These are phyloP conservation scores for Geopyxis carbonaria DNA, from an alignment of 495 filamentous ascomycete genomes.

Conservation along the genomic window DNA sequence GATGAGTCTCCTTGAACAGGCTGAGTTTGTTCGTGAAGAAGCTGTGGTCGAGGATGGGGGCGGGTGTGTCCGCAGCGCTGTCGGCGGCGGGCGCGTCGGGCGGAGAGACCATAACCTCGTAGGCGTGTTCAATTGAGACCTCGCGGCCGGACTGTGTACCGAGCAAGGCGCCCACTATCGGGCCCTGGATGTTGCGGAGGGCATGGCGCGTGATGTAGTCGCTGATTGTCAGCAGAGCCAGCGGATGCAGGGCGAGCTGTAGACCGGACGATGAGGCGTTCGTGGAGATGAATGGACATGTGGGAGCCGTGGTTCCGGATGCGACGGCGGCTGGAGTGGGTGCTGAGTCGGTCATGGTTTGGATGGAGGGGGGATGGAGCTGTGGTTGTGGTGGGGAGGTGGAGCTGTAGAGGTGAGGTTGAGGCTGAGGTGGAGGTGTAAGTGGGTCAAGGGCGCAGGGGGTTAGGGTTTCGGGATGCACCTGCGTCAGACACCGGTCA, in stretches of 20 bases:
- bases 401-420: too few relatives aligned
- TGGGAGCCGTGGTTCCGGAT: too few relatives aligned
- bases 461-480: too few relatives aligned
- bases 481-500: too few relatives aligned
- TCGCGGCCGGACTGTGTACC: constrained; percentile 82
- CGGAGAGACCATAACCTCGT: constrained; percentile 50
- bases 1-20: constrained; percentile 75
- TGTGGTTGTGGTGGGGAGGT: too few relatives aligned
- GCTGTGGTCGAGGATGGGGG: background rate
- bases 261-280: constrained; percentile 58
- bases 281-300: constrained; percentile 43
- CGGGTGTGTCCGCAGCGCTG: constrained; percentile 32
- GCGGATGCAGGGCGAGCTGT: constrained; percentile 73
- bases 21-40: background rate
- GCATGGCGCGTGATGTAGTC: constrained; percentile 89
- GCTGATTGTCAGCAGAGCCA: constrained; percentile 88
- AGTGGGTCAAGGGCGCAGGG: too few relatives aligned
- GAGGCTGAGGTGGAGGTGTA: too few relatives aligned
- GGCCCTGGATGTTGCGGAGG: constrained; percentile 52
- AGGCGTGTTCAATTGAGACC: constrained; percentile 82
- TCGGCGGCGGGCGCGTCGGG: constrained; percentile 31
- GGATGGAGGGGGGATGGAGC: too few relatives aligned
- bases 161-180: constrained; percentile 70
- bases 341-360: too few relatives aligned
- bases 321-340: too few relatives aligned